Conservation (phyloP, 139 green algal species). For the Volvox africanus region DNA sequence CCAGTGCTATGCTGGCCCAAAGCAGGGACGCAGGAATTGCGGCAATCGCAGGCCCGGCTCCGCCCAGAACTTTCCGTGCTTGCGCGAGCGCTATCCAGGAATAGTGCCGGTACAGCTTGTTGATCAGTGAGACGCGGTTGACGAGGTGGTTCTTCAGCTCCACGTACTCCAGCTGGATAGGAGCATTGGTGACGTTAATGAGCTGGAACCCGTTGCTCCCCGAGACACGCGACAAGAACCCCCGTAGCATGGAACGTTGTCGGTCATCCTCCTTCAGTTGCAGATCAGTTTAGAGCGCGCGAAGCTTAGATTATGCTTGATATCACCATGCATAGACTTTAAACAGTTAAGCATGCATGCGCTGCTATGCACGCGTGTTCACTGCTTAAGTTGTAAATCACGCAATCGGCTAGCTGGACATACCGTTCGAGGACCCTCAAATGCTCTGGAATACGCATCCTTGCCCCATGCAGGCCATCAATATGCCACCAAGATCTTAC, state of each 20-base stretch:
- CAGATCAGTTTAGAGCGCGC: too few species aligned
- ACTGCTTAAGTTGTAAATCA: too few species aligned
- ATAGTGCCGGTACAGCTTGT: constrained; percentile 81
- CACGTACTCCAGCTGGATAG: constrained; percentile 70
- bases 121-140: constrained; percentile 61
- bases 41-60: constrained; percentile 80
- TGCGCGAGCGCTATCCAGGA: constrained; percentile 71
- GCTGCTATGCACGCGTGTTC: too few species aligned
- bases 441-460: too few species aligned
- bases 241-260: constrained; percentile 59
- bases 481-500: background rate
- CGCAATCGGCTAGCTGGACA: too few species aligned
- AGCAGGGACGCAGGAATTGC: constrained; percentile 79
- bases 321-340: too few species aligned
- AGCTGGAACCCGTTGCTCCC: constrained; percentile 85
- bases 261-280: constrained; percentile 20
- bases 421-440: too few species aligned
- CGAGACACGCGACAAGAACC: constrained; percentile 68
- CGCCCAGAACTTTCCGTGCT: constrained; percentile 84
- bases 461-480: too few species aligned
- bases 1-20: constrained; percentile 78
- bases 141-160: constrained; percentile 59
- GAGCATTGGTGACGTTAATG: constrained; percentile 91
- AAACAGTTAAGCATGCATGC: too few species aligned
- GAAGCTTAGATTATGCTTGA: too few species aligned